phyloP scores from a whole-genome alignment of 768 basidiomycete species.

The Punctularia strigosozonata region DNA sequence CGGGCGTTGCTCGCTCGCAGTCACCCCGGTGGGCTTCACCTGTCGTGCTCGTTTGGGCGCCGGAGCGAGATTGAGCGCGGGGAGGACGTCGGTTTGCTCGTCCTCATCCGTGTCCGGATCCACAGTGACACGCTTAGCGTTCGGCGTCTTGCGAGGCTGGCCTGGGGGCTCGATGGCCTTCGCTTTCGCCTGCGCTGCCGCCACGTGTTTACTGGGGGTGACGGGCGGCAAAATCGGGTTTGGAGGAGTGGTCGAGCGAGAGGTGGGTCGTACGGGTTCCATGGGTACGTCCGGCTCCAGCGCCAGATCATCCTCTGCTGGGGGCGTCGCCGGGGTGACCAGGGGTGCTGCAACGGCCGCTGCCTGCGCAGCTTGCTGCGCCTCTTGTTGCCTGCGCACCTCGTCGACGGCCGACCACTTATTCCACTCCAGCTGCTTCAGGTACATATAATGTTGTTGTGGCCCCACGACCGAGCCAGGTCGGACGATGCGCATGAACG shows the following conservation, averaged over 20 bases:
- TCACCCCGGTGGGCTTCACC: constrained; percentile 32
- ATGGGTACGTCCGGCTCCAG: constrained; percentile 18
- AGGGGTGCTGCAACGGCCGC: constrained; percentile 28
- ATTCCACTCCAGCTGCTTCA: constrained; percentile 88
- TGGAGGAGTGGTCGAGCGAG: constrained; percentile 10
- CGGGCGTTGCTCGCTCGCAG: constrained; percentile 62
- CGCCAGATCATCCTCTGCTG: constrained; percentile 50
- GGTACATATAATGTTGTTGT: constrained; percentile 90
- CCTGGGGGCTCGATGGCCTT: constrained; percentile 65
- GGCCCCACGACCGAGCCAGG: constrained; percentile 91
- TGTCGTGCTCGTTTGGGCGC: constrained; percentile 18
- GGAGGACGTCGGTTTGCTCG: constrained; percentile 51
- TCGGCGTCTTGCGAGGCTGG: constrained; percentile 82
- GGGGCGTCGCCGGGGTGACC: constrained; percentile 69
- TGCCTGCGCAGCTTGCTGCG: too few species aligned
- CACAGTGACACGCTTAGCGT: constrained; percentile 54
- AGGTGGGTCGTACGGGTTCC: constrained; percentile 21
- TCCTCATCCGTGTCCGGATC: constrained; percentile 59
- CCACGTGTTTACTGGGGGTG: constrained; percentile 71
- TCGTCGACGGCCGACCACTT: constrained; percentile 90
- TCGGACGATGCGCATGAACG: constrained; percentile 95
- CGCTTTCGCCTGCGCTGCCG: constrained; percentile 57
- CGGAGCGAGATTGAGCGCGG: constrained; percentile 44
- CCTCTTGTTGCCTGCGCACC: constrained; percentile 40
- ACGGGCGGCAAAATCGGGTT: constrained; percentile 48